phyloP scores from a whole-genome alignment of 2,329 filamentous ascomycete species.

The Diaporthe sp. region DNA sequence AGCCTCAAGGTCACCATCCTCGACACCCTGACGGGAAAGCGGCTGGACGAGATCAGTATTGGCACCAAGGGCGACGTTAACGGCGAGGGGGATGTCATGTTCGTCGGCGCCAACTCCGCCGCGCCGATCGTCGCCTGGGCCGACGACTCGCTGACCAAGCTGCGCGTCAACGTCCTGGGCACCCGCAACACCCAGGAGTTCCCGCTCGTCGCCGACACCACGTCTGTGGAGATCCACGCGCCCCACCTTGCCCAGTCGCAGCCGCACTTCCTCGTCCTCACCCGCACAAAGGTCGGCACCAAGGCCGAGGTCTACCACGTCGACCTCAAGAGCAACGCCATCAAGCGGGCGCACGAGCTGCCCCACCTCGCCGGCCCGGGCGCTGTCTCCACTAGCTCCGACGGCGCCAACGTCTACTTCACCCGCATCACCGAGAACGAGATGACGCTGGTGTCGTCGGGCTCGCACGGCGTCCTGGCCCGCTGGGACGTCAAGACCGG shows the following conservation, averaged over 20 bases:
- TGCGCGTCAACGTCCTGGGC: conserved; percentile 81
- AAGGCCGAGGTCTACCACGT: conserved; percentile 91
- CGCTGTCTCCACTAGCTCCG: conserved; percentile 83
- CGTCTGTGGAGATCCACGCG: conserved; percentile 77
- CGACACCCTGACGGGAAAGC: conserved; percentile 80
- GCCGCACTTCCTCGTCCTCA: conserved; percentile 89
- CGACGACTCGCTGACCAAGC: conserved; percentile 70
- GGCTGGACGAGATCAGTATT: conserved; percentile 78
- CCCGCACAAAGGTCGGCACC: conserved; percentile 76
- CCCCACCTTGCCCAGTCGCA: conserved; percentile 79
- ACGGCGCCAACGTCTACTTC: conserved; percentile 89
- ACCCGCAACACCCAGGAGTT: conserved; percentile 70
- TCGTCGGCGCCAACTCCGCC: conserved; percentile 82
- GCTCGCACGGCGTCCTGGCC: conserved; percentile 81
- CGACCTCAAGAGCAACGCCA: conserved; percentile 76
- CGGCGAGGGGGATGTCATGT: conserved; percentile 74
- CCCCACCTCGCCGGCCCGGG: conserved; percentile 79
- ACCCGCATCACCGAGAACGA: conserved; percentile 84
- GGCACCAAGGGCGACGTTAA: conserved; percentile 82
- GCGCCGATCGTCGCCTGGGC: conserved; percentile 83
- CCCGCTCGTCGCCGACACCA: conserved; percentile 61
- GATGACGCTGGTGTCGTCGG: conserved; percentile 80
- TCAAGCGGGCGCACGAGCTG: conserved; percentile 85
- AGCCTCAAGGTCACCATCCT: conserved; percentile 83
- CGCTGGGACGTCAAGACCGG: conserved; percentile 75